Base-by-base conservation (phyloP, 352 stramenopile species). In the Globisporangium alternatum region DNA sequence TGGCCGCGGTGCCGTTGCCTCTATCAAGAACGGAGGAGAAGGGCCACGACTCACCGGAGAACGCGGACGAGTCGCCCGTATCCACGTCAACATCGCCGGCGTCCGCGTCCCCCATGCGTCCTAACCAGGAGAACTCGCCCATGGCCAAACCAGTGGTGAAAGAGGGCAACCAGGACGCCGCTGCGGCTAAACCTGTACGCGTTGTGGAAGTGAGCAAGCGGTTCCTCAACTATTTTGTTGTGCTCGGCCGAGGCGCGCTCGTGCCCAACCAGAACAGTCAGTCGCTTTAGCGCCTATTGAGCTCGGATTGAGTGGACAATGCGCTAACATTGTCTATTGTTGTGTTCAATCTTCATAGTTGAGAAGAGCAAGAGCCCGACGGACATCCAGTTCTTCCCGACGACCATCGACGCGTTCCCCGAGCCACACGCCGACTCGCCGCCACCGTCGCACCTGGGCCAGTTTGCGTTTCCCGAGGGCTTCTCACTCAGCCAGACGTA, bases 221-320 rank as follows among this genome's bases (percentile, higher is more conserved):
- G 6, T 90, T 93, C 53, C 67, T 91, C 19, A 91, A 95, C 62
- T 91, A 91, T 74, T 95, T 95, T 69, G 71, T 91, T 35, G 83
- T 93, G 31, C 72, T 95, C 4, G 83, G 81, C n/a, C 69, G 83
- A 48, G 83, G 83, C 7, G 58, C 64, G 9, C 71, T 90, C 22
- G 75, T 83, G 21, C 66, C 76, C 1, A 83, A 90, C 51, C 85
- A 92, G 60, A 81, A 69, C 55, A 78, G 85, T 93, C 78, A 56
- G 82, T 78, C 17, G 6, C 25, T 33, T 64, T 48, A 31, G 1
- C 7, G 7, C 8, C 30, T n/a, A 21, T n/a, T 53, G 21, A 37
- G 13, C 13, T 25, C n/a, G 9, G n/a, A 3, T 28, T 43, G 51
- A 17, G 3, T 35, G 15, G 17, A 31, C n/a, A 17, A 21, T 25